A percentile compares a stretch with the other conserved stretches of the same genome.
Conservation (phyloP, 2,329 filamentous ascomycete species). For the Colletotrichum orbiculare region DNA sequence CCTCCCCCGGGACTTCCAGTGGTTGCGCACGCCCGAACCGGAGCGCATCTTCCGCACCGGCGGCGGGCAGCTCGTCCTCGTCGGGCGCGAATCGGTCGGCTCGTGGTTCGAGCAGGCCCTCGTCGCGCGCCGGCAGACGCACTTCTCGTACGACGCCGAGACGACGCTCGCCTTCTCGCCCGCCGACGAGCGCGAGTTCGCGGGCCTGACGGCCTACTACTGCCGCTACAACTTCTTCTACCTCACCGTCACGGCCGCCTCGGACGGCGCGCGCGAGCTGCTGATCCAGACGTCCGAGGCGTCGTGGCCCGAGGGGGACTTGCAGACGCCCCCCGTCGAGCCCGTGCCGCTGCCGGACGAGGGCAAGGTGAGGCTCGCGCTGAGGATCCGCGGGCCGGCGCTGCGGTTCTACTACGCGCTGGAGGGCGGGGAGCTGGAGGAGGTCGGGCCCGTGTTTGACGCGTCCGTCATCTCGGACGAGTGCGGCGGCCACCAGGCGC, state of each 20-base stretch:
- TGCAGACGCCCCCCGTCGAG: constrained; percentile 54
- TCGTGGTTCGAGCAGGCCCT: constrained; percentile 70
- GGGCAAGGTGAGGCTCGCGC: constrained; percentile 64
- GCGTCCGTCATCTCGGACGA: constrained; percentile 71
- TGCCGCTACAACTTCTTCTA: constrained; percentile 75
- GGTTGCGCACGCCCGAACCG: constrained; percentile 66
- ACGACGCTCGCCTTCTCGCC: constrained; percentile 65
- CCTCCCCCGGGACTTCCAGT: constrained; percentile 66
- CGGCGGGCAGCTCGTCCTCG: constrained; percentile 55
- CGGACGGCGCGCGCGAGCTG: constrained; percentile 67
- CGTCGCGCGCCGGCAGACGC: constrained; percentile 64
- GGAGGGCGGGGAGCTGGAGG: constrained; percentile 54
- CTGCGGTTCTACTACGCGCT: constrained; percentile 69
- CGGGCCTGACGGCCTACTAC: constrained; percentile 71
- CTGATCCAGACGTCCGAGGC: constrained; percentile 67
- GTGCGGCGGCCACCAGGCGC: constrained; percentile 69
- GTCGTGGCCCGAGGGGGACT: constrained; percentile 63
- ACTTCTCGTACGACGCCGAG: constrained; percentile 71
- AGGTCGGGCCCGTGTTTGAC: constrained; percentile 67
- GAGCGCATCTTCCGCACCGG: constrained; percentile 61
- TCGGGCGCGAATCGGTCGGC: constrained; percentile 63
- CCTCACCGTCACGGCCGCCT: constrained; percentile 66
- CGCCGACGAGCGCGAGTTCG: constrained; percentile 69
- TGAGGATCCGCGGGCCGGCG: constrained; percentile 61
- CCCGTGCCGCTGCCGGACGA: constrained; percentile 62